These are phyloP conservation scores for Pleurotus platypus DNA, from an alignment of 768 basidiomycete species.

Conservation along the genomic window DNA sequence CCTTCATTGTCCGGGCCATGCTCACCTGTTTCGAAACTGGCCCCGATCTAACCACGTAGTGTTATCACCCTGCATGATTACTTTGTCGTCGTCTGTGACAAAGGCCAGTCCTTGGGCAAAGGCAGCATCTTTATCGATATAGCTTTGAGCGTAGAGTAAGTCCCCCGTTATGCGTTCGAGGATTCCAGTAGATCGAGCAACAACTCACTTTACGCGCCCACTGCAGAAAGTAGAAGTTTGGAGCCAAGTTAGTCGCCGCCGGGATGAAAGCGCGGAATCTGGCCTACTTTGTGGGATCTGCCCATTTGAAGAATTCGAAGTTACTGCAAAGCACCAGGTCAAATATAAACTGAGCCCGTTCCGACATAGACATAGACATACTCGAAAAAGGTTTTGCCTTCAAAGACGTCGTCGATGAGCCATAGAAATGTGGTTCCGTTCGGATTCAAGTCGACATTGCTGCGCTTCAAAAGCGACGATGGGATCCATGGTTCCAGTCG, in stretches of 20 bases:
- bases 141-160: conserved; percentile 36
- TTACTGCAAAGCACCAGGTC: conserved; percentile 31
- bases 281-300: conserved; percentile 68
- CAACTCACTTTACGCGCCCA: conserved; percentile 64
- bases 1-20: neutral
- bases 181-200: neutral
- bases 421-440: conserved; percentile 57
- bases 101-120: conserved; percentile 52
- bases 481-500: neutral
- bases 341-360: too few relatives aligned
- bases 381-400: conserved; percentile 70
- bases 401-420: conserved; percentile 65
- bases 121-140: conserved; percentile 53
- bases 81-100: conserved; percentile 51
- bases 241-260: too few relatives aligned
- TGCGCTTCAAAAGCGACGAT: conserved; percentile 11
- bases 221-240: conserved; percentile 29
- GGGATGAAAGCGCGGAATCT: too few relatives aligned
- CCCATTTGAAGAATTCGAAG: conserved; percentile 55
- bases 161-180: neutral
- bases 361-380: conserved; percentile 24
- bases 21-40: conserved; percentile 58
- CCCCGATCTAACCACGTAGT: conserved; percentile 52
- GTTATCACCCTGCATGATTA: conserved; percentile 78
- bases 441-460: conserved; percentile 33